These are phyloP conservation scores for Cladophialophora psammophila DNA, from an alignment of 2,329 filamentous ascomycete species.

Conservation along the genomic window DNA sequence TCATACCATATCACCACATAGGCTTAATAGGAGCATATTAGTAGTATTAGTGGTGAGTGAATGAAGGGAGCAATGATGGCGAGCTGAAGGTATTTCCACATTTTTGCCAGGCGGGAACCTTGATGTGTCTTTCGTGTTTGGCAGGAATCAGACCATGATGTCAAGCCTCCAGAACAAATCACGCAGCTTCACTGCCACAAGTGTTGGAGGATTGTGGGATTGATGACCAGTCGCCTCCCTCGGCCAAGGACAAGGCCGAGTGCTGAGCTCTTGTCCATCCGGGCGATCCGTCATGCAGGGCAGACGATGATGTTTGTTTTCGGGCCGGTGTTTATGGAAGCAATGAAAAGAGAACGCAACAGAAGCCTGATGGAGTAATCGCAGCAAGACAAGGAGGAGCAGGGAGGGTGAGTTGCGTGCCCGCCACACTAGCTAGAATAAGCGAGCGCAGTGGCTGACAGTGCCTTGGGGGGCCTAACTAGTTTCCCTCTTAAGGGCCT, in stretches of 20 bases:
- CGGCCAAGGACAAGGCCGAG: constrained; percentile 2
- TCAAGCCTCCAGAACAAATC: constrained; percentile 14
- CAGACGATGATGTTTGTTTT: neutral
- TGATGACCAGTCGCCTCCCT: neutral
- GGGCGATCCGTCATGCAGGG: constrained; percentile 12
- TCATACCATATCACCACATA: constrained; percentile 1
- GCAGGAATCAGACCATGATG: constrained; percentile 13
- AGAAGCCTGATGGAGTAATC: neutral
- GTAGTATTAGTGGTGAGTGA: constrained; percentile 1
- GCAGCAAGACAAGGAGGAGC: neutral
- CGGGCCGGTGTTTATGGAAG: neutral
- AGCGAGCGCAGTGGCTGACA: neutral
- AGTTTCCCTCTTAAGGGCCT: neutral
- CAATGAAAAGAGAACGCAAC: neutral
- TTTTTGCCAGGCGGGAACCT: constrained; percentile 6
- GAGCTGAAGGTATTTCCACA: constrained; percentile 20
- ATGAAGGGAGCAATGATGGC: neutral
- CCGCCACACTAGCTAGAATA: neutral
- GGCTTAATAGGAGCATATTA: constrained; percentile 14
- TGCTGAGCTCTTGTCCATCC: constrained; percentile 12
- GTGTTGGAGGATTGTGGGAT: neutral
- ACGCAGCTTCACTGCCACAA: neutral
- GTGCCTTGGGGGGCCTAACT: neutral
- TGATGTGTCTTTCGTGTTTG: neutral
- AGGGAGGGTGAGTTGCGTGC: neutral